Percentiles rank a stretch among this genome's conserved stretches.
Evolutionary conservation across 2,329 filamentous ascomycete genomes (phyloP).

Genomic region (Ophiostoma sp.): DNA sequence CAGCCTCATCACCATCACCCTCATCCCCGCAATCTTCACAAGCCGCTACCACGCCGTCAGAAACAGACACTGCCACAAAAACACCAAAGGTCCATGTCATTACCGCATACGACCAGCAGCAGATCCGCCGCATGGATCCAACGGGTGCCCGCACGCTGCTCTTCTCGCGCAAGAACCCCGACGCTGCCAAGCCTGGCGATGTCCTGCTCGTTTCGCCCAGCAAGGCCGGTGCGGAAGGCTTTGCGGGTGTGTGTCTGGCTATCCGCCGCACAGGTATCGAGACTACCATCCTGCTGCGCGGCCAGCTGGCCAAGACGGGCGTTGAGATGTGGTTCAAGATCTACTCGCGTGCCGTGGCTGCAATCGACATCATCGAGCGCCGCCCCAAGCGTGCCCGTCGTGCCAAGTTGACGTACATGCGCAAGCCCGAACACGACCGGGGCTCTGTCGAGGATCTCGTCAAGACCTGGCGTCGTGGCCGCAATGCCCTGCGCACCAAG

Average conservation of each 20-base stretch:
- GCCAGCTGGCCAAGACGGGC: constrained; percentile 76
- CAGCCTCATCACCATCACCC: constrained; percentile 21
- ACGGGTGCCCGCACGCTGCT: constrained; percentile 75
- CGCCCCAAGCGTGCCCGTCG: constrained; percentile 77
- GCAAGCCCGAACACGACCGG: constrained; percentile 79
- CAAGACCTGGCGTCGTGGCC: constrained; percentile 47
- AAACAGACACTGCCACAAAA: constrained; percentile 6
- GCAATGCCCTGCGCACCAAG: constrained; percentile 37
- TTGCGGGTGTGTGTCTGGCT: constrained; percentile 80
- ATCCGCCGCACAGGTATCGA: constrained; percentile 85
- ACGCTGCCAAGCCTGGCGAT: constrained; percentile 78
- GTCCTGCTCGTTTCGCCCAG: constrained; percentile 85
- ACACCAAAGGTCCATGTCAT: constrained; percentile 50
- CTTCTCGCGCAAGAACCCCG: constrained; percentile 70
- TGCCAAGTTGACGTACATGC: constrained; percentile 85
- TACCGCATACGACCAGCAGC: constrained; percentile 57
- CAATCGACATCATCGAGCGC: constrained; percentile 90
- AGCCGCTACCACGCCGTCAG: constrained; percentile 17
- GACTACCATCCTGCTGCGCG: constrained; percentile 78
- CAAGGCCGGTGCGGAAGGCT: constrained; percentile 73
- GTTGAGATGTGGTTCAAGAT: constrained; percentile 99
- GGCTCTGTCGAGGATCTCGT: constrained; percentile 80
- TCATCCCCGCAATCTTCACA: constrained; percentile 5
- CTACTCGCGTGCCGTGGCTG: constrained; percentile 81
- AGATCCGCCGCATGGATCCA: constrained; percentile 74